phyloP scores from a whole-genome alignment of 495 filamentous ascomycete species.

The Letharia columbiana region DNA sequence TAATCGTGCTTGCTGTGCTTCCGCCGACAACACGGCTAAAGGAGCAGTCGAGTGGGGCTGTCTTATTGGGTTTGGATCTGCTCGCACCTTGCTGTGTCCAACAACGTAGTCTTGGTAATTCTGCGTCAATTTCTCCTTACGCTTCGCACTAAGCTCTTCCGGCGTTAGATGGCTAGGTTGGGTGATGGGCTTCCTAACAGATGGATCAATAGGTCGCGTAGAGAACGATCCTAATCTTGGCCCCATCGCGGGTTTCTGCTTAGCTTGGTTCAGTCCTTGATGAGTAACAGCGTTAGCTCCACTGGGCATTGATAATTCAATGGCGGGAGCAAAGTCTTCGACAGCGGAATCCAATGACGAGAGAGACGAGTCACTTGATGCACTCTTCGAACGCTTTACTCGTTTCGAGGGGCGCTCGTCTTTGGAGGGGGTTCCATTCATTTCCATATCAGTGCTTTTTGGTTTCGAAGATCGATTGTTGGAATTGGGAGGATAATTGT shows the following conservation, averaged over 20 bases:
- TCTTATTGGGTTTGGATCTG: conserved; percentile 6
- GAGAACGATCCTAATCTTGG: conserved; percentile 20
- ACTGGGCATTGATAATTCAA: conserved; percentile 14
- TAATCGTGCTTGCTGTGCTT: conserved; percentile 19
- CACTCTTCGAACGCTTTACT: conserved; percentile 26
- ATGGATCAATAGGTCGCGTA: conserved; percentile 13
- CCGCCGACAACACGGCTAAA: conserved; percentile 11
- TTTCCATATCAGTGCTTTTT: conserved; percentile 8
- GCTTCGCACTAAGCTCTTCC: conserved; percentile 21
- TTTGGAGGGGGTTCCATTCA: conserved; percentile 20
- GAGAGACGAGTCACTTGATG: conserved; percentile 36
- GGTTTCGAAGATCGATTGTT: conserved; percentile 16
- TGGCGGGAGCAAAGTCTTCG: conserved; percentile 21
- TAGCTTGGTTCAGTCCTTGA: conserved; percentile 1
- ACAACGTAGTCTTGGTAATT: conserved; percentile 20
- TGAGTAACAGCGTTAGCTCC: not conserved
- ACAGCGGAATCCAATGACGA: conserved; percentile 33
- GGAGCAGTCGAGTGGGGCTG: conserved; percentile 14
- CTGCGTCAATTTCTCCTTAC: conserved; percentile 17
- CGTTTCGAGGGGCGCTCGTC: conserved; percentile 21
- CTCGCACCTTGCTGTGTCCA: conserved; percentile 22
- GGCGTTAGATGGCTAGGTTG: conserved; percentile 10
- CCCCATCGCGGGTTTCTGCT: conserved; percentile 7
- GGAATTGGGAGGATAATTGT: conserved; percentile 20
- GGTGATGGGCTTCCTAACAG: conserved; percentile 12